phyloP scores from a whole-genome alignment of 306 rosid species.

The Spatholobus suberectus region DNA sequence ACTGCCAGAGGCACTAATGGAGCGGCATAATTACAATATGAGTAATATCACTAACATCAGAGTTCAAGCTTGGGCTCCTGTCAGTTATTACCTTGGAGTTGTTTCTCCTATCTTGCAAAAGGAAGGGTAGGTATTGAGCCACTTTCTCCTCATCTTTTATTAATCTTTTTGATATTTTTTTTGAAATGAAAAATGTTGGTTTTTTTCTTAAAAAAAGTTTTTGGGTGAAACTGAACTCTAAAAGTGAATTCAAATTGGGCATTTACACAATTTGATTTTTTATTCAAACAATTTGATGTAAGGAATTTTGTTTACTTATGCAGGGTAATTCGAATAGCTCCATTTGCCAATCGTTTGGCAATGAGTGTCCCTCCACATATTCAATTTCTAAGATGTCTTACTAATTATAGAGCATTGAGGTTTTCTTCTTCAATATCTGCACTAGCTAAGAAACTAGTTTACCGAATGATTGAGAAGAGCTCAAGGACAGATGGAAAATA shows the following conservation, averaged over 20 bases:
- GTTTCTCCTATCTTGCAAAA: conserved; percentile 81
- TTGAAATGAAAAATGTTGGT: conserved; percentile 6
- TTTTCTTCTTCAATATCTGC: conserved; percentile 78
- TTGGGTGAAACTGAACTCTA: conserved; percentile 5
- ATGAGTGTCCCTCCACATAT: conserved; percentile 91
- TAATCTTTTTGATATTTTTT: conserved; percentile 8
- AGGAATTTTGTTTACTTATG: conserved; percentile 27
- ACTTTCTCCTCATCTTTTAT: conserved; percentile 11
- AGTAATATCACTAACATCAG: conserved; percentile 71
- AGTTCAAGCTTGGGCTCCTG: conserved; percentile 92
- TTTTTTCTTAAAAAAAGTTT: background rate
- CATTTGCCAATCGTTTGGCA: conserved; percentile 94
- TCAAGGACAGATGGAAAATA: conserved; percentile 78
- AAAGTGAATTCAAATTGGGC: conserved; percentile 26
- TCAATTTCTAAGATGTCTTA: conserved; percentile 88
- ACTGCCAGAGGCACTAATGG: conserved; percentile 75
- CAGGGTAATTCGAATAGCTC: conserved; percentile 90
- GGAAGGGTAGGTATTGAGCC: conserved; percentile 70
- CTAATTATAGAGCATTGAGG: conserved; percentile 87
- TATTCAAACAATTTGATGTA: background rate
- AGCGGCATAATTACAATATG: conserved; percentile 69
- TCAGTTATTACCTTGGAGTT: conserved; percentile 73
- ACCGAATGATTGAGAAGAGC: conserved; percentile 78
- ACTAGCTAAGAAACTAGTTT: conserved; percentile 70
- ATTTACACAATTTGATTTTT: conserved; percentile 20